Evolutionary conservation across 2,329 filamentous ascomycete genomes (phyloP).

Genomic region (Pseudonectria buxi): DNA sequence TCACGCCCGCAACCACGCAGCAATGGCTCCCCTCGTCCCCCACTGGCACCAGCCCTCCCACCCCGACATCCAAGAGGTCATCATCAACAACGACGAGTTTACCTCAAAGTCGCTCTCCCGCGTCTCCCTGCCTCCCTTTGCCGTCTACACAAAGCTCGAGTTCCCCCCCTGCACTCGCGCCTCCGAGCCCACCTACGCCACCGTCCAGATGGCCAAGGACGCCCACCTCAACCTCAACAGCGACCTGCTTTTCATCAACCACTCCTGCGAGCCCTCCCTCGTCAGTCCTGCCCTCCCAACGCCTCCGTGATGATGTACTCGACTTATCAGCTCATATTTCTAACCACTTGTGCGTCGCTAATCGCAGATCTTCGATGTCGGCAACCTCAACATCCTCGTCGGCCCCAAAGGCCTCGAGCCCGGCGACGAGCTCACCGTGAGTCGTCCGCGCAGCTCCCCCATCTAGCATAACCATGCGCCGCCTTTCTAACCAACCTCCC

Average conservation of each 20-base stretch:
- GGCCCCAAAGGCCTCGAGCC: conserved; percentile 47
- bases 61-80: conserved; percentile 49
- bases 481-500: background rate
- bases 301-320: no score
- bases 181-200: conserved; percentile 53
- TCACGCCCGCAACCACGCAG: conserved; percentile 7
- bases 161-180: conserved; percentile 57
- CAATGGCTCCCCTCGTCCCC: conserved; percentile 51
- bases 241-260: conserved; percentile 61
- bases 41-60: conserved; percentile 57
- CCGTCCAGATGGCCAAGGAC: conserved; percentile 52
- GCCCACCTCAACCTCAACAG: conserved; percentile 58
- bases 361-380: conserved; percentile 52
- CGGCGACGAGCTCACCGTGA: conserved; percentile 53
- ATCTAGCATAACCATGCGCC: background rate
- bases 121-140: conserved; percentile 52
- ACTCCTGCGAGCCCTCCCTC: conserved; percentile 59
- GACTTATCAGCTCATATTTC: no score
- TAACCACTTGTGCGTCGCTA: conserved; percentile 6
- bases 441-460: conserved; percentile 6
- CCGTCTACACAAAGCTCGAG: conserved; percentile 57
- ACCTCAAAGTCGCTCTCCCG: conserved; percentile 54
- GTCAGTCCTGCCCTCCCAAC: conserved; percentile 34
- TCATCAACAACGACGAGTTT: conserved; percentile 47
- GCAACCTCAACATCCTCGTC: conserved; percentile 50